These are phyloP conservation scores for Aspergillus quadricinctus DNA, from an alignment of 2,329 filamentous ascomycete genomes.

Conservation along the genomic window DNA sequence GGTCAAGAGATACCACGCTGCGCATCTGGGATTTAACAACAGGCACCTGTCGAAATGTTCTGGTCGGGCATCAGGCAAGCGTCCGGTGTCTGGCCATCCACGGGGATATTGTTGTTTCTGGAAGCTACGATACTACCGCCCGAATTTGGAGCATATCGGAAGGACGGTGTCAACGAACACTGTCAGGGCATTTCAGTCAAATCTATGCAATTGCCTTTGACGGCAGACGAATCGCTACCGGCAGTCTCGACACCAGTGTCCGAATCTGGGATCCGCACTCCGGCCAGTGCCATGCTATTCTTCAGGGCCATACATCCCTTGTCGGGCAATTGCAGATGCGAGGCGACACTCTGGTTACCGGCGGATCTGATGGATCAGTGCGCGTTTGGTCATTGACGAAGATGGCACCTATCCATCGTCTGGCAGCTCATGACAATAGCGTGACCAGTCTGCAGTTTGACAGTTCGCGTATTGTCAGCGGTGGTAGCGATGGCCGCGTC, in stretches of 20 bases:
- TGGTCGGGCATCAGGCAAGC: slow-evolving; percentile 92
- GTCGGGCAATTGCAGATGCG: slow-evolving; percentile 96
- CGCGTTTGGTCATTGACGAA: slow-evolving; percentile 91
- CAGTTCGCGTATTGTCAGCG: slow-evolving; percentile 89
- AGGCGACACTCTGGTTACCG: slow-evolving; percentile 89
- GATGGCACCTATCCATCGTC: slow-evolving; percentile 85
- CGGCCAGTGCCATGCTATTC: slow-evolving; percentile 80
- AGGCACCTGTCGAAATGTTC: slow-evolving; percentile 82
- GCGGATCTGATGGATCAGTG: slow-evolving; percentile 92
- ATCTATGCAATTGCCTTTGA: slow-evolving; percentile 99
- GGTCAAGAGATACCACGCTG: slow-evolving; percentile 89
- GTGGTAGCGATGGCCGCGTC: slow-evolving; percentile 93
- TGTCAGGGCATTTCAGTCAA: slow-evolving; percentile 94
- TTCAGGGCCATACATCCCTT: slow-evolving; percentile 94
- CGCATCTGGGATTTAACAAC: slow-evolving; percentile 91
- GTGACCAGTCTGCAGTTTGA: slow-evolving; percentile 98
- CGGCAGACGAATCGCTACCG: slow-evolving; percentile 86
- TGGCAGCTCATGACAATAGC: slow-evolving; percentile 96
- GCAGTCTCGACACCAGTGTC: slow-evolving; percentile 93
- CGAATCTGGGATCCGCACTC: slow-evolving; percentile 92
- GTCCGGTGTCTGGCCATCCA: slow-evolving; percentile 94
- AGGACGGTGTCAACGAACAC: slow-evolving; percentile 82
- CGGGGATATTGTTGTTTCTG: slow-evolving; percentile 94
- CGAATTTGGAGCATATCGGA: slow-evolving; percentile 98
- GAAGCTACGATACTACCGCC: slow-evolving; percentile 95